Conservation (phyloP, 257 asterid genomes). For the Nicotiana tomentosiformis region DNA sequence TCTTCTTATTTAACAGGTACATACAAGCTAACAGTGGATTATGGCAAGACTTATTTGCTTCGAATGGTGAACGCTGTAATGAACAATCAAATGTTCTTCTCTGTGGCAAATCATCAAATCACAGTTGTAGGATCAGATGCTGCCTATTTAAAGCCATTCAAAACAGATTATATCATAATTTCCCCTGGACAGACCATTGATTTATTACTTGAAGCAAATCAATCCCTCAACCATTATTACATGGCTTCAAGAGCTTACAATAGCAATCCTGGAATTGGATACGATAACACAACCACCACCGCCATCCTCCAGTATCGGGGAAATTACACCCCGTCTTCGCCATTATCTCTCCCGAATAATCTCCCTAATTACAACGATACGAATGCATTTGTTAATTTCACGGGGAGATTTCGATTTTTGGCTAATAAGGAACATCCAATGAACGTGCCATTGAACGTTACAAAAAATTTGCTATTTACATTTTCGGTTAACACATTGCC, state of each 20-base stretch:
- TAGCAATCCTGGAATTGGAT: background rate
- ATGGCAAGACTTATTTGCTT: conserved; percentile 42
- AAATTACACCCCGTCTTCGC: conserved; percentile 26
- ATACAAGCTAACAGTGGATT: conserved; percentile 32
- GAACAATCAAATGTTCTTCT: conserved; percentile 54
- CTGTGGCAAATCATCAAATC: conserved; percentile 41
- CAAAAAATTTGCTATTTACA: conserved; percentile 24
- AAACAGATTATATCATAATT: conserved; percentile 32
- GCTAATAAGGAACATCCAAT: conserved; percentile 19
- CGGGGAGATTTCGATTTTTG: conserved; percentile 22
- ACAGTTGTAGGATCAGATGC: conserved; percentile 59
- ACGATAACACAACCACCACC: conserved; percentile 32
- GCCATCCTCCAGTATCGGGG: conserved; percentile 31
- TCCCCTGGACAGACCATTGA: conserved; percentile 64
- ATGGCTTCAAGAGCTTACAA: conserved; percentile 45
- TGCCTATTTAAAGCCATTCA: conserved; percentile 39
- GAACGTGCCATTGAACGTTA: conserved; percentile 33
- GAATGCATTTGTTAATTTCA: conserved; percentile 17
- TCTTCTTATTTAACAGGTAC: conserved; percentile 24
- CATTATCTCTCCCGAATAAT: conserved; percentile 23
- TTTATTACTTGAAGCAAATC: conserved; percentile 39
- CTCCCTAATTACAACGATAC: conserved; percentile 25
- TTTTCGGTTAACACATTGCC: conserved; percentile 36
- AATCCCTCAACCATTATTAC: conserved; percentile 44
- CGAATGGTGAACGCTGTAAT: conserved; percentile 49